phyloP scores from a whole-genome alignment of 495 filamentous ascomycete species.

The Clavariopsis aquatica region DNA sequence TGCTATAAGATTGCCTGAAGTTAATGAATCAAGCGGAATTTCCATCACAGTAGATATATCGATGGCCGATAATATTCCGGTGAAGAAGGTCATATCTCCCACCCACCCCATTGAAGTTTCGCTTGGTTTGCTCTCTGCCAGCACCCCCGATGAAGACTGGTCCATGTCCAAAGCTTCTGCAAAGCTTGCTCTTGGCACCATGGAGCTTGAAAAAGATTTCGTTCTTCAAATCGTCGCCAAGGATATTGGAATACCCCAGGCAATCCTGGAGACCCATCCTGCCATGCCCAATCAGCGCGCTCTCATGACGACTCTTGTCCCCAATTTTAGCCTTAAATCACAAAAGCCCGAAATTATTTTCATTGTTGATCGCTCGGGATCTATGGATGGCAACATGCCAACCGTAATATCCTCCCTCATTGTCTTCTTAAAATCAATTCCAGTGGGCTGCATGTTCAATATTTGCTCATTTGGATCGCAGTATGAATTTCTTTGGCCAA shows the following conservation, averaged over 20 bases:
- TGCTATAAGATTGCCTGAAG: slow-evolving; percentile 26
- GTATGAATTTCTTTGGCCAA: slow-evolving; percentile 59
- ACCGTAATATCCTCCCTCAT: slow-evolving; percentile 60
- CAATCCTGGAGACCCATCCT: slow-evolving; percentile 64
- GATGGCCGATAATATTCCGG: slow-evolving; percentile 55
- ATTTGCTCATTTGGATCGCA: slow-evolving; percentile 68
- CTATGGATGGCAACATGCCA: slow-evolving; percentile 59
- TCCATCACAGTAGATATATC: slow-evolving; percentile 59
- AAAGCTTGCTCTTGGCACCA: slow-evolving; percentile 53
- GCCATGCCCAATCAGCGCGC: slow-evolving; percentile 62
- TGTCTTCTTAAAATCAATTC: slow-evolving; percentile 70
- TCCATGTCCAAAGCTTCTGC: slow-evolving; percentile 60
- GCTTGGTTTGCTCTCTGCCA: slow-evolving; percentile 58
- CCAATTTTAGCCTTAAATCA: slow-evolving; percentile 59
- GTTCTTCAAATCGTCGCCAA: slow-evolving; percentile 58
- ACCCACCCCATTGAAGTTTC: slow-evolving; percentile 65
- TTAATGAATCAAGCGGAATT: slow-evolving; percentile 49
- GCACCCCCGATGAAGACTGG: slow-evolving; percentile 46
- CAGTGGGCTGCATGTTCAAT: slow-evolving; percentile 68
- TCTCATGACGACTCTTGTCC: slow-evolving; percentile 66
- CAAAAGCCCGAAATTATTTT: slow-evolving; percentile 66
- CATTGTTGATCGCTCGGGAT: slow-evolving; percentile 67
- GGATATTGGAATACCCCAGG: slow-evolving; percentile 57
- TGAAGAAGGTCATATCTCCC: slow-evolving; percentile 63
- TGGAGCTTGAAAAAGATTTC: slow-evolving; percentile 54